Percentiles rank a stretch among this genome's conserved stretches.
These are phyloP conservation scores for Cladobotryum protrusum DNA, from an alignment of 2,329 filamentous ascomycete genomes.

Conservation along the genomic window DNA sequence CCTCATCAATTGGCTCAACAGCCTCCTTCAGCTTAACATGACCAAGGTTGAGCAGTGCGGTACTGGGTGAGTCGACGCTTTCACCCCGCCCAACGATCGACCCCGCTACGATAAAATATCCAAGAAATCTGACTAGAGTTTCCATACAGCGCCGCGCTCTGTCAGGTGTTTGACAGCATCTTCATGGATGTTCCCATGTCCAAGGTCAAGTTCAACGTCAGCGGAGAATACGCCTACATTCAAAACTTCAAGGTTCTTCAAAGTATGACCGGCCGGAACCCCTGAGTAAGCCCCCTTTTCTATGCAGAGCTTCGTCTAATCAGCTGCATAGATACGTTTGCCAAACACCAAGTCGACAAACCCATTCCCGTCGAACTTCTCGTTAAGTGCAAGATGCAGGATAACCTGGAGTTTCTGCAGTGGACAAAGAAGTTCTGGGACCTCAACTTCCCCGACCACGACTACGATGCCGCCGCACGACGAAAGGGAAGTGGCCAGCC, in stretches of 20 bases:
- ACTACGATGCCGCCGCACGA: constrained; percentile 85
- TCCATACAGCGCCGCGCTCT: constrained; percentile 74
- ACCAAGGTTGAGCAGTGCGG: constrained; percentile 99
- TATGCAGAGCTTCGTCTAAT: constrained; percentile 8
- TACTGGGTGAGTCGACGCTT: constrained; percentile 66
- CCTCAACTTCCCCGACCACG: constrained; percentile 92
- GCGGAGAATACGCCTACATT: constrained; percentile 92
- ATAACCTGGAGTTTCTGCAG: constrained; percentile 98
- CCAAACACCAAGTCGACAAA: constrained; percentile 81
- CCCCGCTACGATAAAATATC: constrained; percentile 11
- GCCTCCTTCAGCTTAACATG: constrained; percentile 94
- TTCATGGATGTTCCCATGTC: constrained; percentile 93
- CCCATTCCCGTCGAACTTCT: constrained; percentile 82
- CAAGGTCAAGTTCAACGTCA: constrained; percentile 97
- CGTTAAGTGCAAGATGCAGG: constrained; percentile 99
- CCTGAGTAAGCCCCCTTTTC: neutral
- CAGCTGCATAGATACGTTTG: constrained; percentile 61
- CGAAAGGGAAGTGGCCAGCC: constrained; percentile 70
- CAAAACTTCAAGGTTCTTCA: constrained; percentile 98
- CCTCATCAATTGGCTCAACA: constrained; percentile 93
- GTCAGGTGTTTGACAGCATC: constrained; percentile 98
- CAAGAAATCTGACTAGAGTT: constrained; percentile 14
- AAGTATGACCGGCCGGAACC: constrained; percentile 53
- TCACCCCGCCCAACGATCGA: constrained; percentile 15
- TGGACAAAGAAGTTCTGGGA: constrained; percentile 98